These are phyloP conservation scores for Neurospora sp. DNA, from an alignment of 495 filamentous ascomycete species.

Conservation along the genomic window DNA sequence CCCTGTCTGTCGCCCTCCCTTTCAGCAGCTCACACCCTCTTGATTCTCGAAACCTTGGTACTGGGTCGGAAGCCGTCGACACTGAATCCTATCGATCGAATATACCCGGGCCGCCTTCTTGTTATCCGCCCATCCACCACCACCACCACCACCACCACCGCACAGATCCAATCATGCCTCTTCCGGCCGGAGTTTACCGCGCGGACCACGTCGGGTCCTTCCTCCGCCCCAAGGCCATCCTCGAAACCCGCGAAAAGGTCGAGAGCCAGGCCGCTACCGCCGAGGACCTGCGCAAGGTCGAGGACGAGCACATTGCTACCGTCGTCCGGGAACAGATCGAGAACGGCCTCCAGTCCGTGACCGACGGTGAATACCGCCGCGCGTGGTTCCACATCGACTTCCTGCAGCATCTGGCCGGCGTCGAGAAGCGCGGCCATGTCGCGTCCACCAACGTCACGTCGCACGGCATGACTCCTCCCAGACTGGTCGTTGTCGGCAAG, in stretches of 20 bases:
- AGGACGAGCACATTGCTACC: constrained; percentile 56
- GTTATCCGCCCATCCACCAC: too few species aligned
- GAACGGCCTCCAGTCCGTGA: constrained; percentile 52
- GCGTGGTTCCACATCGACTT: constrained; percentile 41
- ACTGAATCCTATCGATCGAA: neutral
- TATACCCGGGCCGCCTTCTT: neutral
- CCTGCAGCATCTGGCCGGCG: constrained; percentile 31
- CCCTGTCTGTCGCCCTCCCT: neutral
- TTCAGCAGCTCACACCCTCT: neutral
- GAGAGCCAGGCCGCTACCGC: constrained; percentile 35
- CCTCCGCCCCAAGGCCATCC: constrained; percentile 29
- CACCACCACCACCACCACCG: neutral
- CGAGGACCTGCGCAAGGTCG: constrained; percentile 37
- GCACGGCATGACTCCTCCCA: constrained; percentile 34
- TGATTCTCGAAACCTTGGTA: neutral
- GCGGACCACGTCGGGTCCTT: constrained; percentile 42
- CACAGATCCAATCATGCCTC: constrained; percentile 24
- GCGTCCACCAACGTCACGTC: constrained; percentile 32
- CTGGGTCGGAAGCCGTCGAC: neutral
- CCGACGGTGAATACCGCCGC: constrained; percentile 65
- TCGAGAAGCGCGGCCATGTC: constrained; percentile 33
- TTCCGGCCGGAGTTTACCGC: constrained; percentile 38
- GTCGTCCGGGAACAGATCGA: constrained; percentile 50
- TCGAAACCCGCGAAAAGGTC: constrained; percentile 33
- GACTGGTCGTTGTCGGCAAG: constrained; percentile 36